A percentile compares a stretch with the other conserved stretches of the same genome.
These are phyloP conservation scores for Sordariomycetes sp. DNA, from an alignment of 2,329 filamentous ascomycete genomes.

Conservation along the genomic window DNA sequence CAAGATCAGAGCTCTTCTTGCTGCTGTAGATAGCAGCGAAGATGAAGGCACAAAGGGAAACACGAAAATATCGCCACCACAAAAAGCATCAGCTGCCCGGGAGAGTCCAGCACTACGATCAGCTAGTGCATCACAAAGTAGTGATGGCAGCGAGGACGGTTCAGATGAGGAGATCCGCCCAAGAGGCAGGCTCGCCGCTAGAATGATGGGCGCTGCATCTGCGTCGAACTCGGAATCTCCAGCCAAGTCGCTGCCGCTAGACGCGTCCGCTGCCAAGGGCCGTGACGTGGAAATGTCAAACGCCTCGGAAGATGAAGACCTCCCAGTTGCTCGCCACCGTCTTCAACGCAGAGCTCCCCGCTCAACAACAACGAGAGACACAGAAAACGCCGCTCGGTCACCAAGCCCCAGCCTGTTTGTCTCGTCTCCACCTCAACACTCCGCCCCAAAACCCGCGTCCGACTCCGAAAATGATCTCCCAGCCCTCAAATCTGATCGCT, in stretches of 20 bases:
- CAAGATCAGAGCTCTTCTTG: slow-evolving; percentile 46
- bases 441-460: slow-evolving; percentile 17
- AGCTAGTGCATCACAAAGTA: slow-evolving; percentile 8
- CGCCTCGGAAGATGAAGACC: slow-evolving; percentile 28
- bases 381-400: slow-evolving; percentile 12
- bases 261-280: slow-evolving; percentile 12
- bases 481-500: slow-evolving; percentile 43
- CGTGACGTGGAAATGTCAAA: slow-evolving; percentile 17
- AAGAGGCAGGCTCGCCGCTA: slow-evolving; percentile 54
- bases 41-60: slow-evolving; percentile 24
- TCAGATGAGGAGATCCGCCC: slow-evolving; percentile 35
- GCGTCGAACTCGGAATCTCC: slow-evolving; percentile 7
- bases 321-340: slow-evolving; percentile 30
- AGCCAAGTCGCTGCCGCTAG: slow-evolving; percentile 26
- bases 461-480: slow-evolving; percentile 40
- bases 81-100: background rate
- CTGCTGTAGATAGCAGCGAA: slow-evolving; percentile 38
- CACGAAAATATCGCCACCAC: slow-evolving; percentile 1
- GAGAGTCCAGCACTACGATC: slow-evolving; percentile 6
- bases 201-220: slow-evolving; percentile 39
- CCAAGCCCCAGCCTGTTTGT: slow-evolving; percentile 45
- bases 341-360: slow-evolving; percentile 23
- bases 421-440: slow-evolving; percentile 33
- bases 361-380: slow-evolving; percentile 17
- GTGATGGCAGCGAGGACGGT: slow-evolving; percentile 35